Evolutionary conservation across 139 green algal genomes (phyloP).

Genomic region (Picochlorum sp.): DNA sequence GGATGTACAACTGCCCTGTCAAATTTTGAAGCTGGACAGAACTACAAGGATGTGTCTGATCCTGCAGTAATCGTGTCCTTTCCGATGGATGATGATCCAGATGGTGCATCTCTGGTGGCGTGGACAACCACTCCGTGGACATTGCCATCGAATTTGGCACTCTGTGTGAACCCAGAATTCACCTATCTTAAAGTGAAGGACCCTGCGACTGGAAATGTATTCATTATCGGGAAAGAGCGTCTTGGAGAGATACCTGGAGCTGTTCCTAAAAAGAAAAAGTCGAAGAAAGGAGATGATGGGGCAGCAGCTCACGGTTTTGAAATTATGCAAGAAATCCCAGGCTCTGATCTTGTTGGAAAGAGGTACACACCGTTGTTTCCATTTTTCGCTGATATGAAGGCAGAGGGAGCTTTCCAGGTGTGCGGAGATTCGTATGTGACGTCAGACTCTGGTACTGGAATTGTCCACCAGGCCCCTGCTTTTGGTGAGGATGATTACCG

Average conservation of each 20-base stretch:
- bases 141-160: conserved; percentile 91
- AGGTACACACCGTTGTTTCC: conserved; percentile 91
- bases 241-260: conserved; percentile 76
- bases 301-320: conserved; percentile 35
- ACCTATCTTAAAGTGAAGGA: conserved; percentile 73
- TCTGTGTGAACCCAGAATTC: conserved; percentile 93
- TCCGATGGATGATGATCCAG: conserved; percentile 56
- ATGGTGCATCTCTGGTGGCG: conserved; percentile 75
- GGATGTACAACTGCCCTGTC: conserved; percentile 85
- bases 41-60: conserved; percentile 91
- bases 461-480: conserved; percentile 93
- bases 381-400: conserved; percentile 73
- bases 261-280: conserved; percentile 71
- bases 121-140: conserved; percentile 99
- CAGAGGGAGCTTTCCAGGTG: conserved; percentile 44
- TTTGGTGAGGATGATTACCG: conserved; percentile 98
- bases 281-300: conserved; percentile 20
- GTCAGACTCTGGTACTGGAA: conserved; percentile 83
- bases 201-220: conserved; percentile 63
- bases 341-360: conserved; percentile 70
- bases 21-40: conserved; percentile 98
- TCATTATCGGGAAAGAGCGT: conserved; percentile 80
- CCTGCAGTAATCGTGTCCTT: conserved; percentile 75
- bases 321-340: conserved; percentile 59
- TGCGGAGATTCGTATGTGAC: conserved; percentile 89